Conservation (phyloP, 805 yeast genomes). For the Candida andamanensis region DNA sequence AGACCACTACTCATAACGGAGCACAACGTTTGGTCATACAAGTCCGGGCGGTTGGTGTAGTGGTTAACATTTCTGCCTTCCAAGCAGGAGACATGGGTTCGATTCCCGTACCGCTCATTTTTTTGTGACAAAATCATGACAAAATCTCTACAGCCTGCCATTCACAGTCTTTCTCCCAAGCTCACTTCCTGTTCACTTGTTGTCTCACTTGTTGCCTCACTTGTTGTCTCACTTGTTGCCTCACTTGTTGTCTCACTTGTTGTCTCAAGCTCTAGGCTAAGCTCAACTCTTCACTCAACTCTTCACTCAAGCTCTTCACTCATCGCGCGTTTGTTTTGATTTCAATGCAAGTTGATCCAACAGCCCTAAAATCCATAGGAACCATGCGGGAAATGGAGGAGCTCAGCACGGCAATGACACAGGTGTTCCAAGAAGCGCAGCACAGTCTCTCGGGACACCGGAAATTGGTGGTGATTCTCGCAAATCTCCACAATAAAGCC, state of each 20-base stretch:
- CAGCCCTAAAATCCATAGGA: constrained; percentile 3
- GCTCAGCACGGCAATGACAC: constrained; percentile 45
- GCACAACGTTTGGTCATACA: background rate
- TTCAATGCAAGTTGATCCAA: constrained; percentile 1
- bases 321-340: constrained; percentile 8
- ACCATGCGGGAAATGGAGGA: constrained; percentile 16
- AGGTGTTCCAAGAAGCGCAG: constrained; percentile 79
- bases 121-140: too few relatives aligned
- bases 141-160: too few relatives aligned
- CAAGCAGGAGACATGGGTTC: constrained; percentile 94
- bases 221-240: too few relatives aligned
- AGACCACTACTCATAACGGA: too few relatives aligned
- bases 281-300: too few relatives aligned
- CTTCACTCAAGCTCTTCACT: too few relatives aligned
- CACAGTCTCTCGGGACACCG: constrained; percentile 68
- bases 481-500: constrained; percentile 54
- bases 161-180: too few relatives aligned
- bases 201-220: too few relatives aligned
- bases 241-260: too few relatives aligned
- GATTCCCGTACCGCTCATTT: constrained; percentile 82
- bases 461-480: constrained; percentile 61
- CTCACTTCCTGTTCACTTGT: too few relatives aligned
- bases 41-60: constrained; percentile 77
- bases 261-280: too few relatives aligned
- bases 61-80: constrained; percentile 91